Percentiles rank a stretch among this genome's conserved stretches.
Conservation (phyloP, 2,329 filamentous ascomycete genomes). For the Escovopsis sp. region DNA sequence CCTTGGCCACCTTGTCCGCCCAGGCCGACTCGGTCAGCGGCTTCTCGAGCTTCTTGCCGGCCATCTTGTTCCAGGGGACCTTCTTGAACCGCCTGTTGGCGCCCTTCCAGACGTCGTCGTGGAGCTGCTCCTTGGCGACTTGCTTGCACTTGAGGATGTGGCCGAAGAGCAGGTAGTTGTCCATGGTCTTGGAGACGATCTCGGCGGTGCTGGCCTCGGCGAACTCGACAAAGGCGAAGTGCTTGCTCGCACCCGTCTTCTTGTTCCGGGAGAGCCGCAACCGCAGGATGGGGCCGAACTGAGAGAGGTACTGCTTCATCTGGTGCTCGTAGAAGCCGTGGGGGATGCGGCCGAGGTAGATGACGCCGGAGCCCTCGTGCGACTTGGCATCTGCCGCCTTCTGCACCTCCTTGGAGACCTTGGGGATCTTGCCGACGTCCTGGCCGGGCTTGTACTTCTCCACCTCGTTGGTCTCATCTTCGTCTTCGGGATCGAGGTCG, state of each 20-base stretch:
- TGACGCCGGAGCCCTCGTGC: conserved; percentile 52
- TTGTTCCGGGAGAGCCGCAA: conserved; percentile 83
- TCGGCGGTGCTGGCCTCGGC: conserved; percentile 61
- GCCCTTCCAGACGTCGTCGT: conserved; percentile 74
- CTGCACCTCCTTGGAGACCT: conserved; percentile 28
- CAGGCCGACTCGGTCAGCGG: conserved; percentile 63
- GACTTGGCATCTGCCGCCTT: conserved; percentile 25
- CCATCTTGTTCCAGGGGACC: conserved; percentile 77
- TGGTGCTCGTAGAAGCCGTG: conserved; percentile 95
- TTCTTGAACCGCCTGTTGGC: conserved; percentile 82
- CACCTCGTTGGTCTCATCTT: conserved; percentile 21
- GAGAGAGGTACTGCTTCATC: conserved; percentile 84
- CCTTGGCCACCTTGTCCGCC: conserved; percentile 58
- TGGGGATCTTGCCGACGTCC: conserved; percentile 36
- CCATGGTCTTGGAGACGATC: conserved; percentile 90
- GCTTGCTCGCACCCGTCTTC: conserved; percentile 79
- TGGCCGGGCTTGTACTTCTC: conserved; percentile 31
- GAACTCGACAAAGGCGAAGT: conserved; percentile 94
- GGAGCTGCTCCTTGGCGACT: conserved; percentile 62
- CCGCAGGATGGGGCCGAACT: conserved; percentile 71
- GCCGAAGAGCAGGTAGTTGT: conserved; percentile 91
- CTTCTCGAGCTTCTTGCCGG: conserved; percentile 57
- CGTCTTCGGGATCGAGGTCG: conserved; percentile 30
- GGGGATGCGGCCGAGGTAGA: conserved; percentile 84
- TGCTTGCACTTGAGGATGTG: conserved; percentile 83